Evolutionary conservation across 2,329 filamentous ascomycete species (phyloP).

Genomic region (Blastomyces percursus): DNA sequence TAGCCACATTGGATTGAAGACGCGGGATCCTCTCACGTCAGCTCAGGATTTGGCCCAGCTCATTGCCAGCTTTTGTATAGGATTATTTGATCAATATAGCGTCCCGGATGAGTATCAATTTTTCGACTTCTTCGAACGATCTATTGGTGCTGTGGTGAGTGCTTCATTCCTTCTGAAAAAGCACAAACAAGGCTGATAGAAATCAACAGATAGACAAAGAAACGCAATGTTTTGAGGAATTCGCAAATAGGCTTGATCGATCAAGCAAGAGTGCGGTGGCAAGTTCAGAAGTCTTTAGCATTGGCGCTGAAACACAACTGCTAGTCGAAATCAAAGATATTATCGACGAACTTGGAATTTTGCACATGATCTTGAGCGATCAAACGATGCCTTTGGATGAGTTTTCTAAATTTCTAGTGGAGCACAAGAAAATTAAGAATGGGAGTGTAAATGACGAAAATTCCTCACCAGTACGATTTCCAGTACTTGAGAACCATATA

Average conservation of each 20-base stretch:
- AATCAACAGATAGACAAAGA: conserved; percentile 16
- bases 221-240: conserved; percentile 18
- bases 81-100: conserved; percentile 50
- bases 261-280: neutral
- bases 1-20: conserved; percentile 39
- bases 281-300: conserved; percentile 39
- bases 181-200: neutral
- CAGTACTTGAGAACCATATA: conserved; percentile 28
- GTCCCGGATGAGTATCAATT: conserved; percentile 41
- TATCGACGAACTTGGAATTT: conserved; percentile 46
- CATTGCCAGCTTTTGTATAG: conserved; percentile 50
- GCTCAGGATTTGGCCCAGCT: conserved; percentile 54
- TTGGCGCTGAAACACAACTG: conserved; percentile 49
- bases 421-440: conserved; percentile 18
- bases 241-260: neutral
- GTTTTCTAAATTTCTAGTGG: conserved; percentile 22
- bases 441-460: conserved; percentile 1
- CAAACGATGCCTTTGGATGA: conserved; percentile 4
- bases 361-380: conserved; percentile 42
- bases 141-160: conserved; percentile 41
- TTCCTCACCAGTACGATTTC: conserved; percentile 11
- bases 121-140: conserved; percentile 56
- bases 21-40: conserved; percentile 45
- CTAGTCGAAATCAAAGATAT: conserved; percentile 57
- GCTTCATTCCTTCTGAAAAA: neutral